These are phyloP conservation scores for Blastosporella zonata DNA, from an alignment of 1,284 basidiomycete genomes.

Conservation along the genomic window DNA sequence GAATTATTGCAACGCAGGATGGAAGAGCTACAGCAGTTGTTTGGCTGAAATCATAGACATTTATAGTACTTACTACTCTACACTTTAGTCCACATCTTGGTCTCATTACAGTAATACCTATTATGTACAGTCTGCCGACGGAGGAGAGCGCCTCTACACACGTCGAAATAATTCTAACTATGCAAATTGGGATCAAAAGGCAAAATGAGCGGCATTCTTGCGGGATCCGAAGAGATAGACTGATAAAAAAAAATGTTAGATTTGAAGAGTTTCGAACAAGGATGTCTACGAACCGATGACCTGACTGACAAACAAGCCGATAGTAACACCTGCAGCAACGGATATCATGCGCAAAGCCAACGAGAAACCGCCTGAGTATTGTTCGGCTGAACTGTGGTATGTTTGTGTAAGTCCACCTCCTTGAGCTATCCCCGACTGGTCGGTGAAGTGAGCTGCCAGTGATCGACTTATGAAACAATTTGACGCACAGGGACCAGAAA, in stretches of 20 bases:
- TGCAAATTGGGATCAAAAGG: constrained; percentile 48
- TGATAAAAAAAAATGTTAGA: constrained; percentile 15
- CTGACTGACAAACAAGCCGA: constrained; percentile 79
- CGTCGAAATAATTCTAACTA: neutral
- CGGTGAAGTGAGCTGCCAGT: neutral
- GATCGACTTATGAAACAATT: neutral
- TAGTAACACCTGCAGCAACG: constrained; percentile 84
- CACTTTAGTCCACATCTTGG: constrained; percentile 15
- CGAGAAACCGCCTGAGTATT: constrained; percentile 67
- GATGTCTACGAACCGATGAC: constrained; percentile 44
- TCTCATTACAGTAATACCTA: constrained; percentile 14
- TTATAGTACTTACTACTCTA: constrained; percentile 21
- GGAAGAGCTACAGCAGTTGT: constrained; percentile 77
- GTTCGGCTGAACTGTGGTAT: constrained; percentile 59
- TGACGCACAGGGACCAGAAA: constrained; percentile 75
- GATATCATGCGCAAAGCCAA: constrained; percentile 77
- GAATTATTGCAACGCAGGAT: constrained; percentile 81
- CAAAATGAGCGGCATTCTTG: constrained; percentile 73
- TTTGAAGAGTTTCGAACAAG: neutral
- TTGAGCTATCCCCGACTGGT: constrained; percentile 76
- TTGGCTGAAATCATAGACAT: constrained; percentile 37
- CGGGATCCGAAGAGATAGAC: constrained; percentile 75
- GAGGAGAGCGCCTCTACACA: neutral
- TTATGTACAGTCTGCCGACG: constrained; percentile 4
- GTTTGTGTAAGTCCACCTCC: constrained; percentile 78